Base-by-base conservation (phyloP, 139 green algal genomes). In the Chlamydomonas sp. region DNA sequence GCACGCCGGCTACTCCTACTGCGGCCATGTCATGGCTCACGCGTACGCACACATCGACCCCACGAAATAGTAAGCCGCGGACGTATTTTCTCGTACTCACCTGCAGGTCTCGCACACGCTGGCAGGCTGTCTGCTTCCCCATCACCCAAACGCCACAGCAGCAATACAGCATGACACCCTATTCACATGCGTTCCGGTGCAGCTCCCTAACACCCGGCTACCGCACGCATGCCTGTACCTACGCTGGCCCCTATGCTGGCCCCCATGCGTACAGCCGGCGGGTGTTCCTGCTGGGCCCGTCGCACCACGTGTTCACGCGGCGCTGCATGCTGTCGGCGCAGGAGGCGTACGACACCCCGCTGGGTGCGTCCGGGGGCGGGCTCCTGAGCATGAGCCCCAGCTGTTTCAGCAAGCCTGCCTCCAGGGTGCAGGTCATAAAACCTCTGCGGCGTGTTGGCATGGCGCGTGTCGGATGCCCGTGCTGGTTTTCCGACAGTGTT, bases 271-370 rank as follows among this genome's bases (percentile, higher is more conserved):
- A 59, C 93, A 98, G 96, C 62, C 90, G 85, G 59, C 94, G 96
- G 6, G 88, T 99, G 6, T 98, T 99, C 85, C 84, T 99, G 49
- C 80, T 99, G 66, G 97, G 97, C 4, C 97, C 97, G 16, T 98
- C 93, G 0, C 97, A 99, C 89, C 96, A 99, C 85, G 78, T 96
- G 59, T 98, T 96, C 91, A 94, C 90, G 0, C 93, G 94, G 18
- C 88, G 93, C 16, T 99, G 97, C 91, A 71, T 94, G 63, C 88
- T 99, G 9, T 97, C 95, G 0, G 72, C 72, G 3, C 90, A 93
- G 17, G 66, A 79, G 1, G 73, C 78, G 2, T 99, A 98, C 84
- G 18, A 88, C 14, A 99, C 97, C 5, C 97, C 97, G 0, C 78
- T 99, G n/a, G 97, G 97, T 95, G 81, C 57, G 90, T 20, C 59